Conservation (phyloP, 1,284 basidiomycete genomes). For the Boletus smithii region DNA sequence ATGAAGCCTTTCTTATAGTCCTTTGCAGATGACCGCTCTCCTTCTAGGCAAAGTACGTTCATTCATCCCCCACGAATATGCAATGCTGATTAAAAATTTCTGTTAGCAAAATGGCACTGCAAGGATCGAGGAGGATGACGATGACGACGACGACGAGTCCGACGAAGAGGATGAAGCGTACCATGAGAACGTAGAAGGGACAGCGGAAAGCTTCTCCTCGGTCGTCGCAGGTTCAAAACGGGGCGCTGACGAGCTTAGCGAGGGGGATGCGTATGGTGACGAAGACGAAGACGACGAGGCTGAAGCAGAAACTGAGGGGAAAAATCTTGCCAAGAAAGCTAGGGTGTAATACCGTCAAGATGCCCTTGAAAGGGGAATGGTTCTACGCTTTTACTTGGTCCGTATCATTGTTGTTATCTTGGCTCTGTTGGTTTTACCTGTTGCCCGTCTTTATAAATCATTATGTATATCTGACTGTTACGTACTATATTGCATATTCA, state of each 20-base stretch:
- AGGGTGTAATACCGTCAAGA: slow-evolving; percentile 19
- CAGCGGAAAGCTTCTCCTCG: slow-evolving; percentile 7
- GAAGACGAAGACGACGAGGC: slow-evolving; percentile 11
- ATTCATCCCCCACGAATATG: background rate
- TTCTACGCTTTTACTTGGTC: background rate
- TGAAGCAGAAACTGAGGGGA: slow-evolving; percentile 1
- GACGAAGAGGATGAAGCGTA: slow-evolving; percentile 27
- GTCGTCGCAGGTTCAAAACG: slow-evolving; percentile 24
- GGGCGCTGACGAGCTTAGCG: slow-evolving; percentile 23
- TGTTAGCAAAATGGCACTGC: slow-evolving; percentile 21
- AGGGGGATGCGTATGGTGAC: slow-evolving; percentile 8
- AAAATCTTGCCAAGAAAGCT: slow-evolving; percentile 22
- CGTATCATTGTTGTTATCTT: background rate
- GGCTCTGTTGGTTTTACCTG: background rate
- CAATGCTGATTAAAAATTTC: background rate
- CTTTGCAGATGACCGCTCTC: slow-evolving; percentile 25
- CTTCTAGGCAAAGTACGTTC: slow-evolving; percentile 21
- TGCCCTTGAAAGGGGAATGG: background rate
- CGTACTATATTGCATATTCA: background rate
- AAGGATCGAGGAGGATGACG: slow-evolving; percentile 1
- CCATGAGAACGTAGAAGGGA: slow-evolving; percentile 13
- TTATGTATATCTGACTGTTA: slow-evolving; percentile 13
- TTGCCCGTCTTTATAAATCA: slow-evolving; percentile 18
- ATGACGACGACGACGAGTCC: slow-evolving; percentile 19
- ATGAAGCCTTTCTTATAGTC: slow-evolving; percentile 8